Base-by-base conservation (phyloP, 2,329 filamentous ascomycete species). In the Venturia effusa region DNA sequence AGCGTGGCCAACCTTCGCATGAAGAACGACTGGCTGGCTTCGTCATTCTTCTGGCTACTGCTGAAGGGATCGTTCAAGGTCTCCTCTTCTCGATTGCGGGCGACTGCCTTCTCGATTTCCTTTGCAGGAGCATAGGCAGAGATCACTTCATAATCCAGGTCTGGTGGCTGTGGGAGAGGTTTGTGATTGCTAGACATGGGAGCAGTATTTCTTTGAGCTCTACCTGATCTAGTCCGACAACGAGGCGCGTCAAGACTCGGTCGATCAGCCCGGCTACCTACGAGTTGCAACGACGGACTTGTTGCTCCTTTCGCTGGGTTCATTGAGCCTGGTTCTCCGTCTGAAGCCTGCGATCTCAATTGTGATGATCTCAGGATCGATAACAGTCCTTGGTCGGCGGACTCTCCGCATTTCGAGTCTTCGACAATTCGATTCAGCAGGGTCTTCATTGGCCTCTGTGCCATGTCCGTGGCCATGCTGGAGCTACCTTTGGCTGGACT, bases 121-220 rank as follows among this genome's bases (percentile, higher is more conserved):
- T 27, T 27, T n/a, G 41, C 34, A 15, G 59, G 59, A 6, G 59
- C 59, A 19, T 60, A 43, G 27, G 37, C 59, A 27, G 59, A 39
- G 19, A 60, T 40, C n/a, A 43, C 59, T 17, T 24, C 15, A 10
- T 19, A 60, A 40, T 60, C 59, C 34, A 37, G 13, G 7, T 17
- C 37, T 41, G 59, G 59, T 24, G 59, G 24, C 15, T 30, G n/a
- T 27, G 59, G 59, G 24, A 60, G 6, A 13, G 59, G 59, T 24
- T 60, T 60, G 6, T 27, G 37, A 27, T 60, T 60, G 59, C 59
- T 60, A 17, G 59, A 60, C 59, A 60, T 41, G 15, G 30, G 51
- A 34, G 51, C 51, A 34, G 51, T 34, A n/a, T 27, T 55, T 13
- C 27, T 11, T 17, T 55, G 51, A 34, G 15, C 19, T n/a, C 51